Evolutionary conservation across 768 basidiomycete genomes (phyloP).

Genomic region (Hygrocybe coccinea): DNA sequence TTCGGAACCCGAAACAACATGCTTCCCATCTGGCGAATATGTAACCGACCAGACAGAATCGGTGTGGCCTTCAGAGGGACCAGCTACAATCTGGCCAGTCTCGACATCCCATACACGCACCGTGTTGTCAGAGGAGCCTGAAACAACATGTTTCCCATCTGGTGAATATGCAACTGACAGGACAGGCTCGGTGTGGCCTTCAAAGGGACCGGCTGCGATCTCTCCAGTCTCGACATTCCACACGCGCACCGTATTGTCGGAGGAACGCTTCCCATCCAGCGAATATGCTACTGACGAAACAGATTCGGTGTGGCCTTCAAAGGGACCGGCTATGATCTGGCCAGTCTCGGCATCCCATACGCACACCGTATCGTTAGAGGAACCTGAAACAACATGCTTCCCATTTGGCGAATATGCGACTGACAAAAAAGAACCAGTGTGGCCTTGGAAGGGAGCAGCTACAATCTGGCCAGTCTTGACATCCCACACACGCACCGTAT

Average conservation of each 20-base stretch:
- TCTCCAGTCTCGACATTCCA: no score
- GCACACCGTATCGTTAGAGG: not conserved
- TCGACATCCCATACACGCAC: conserved; percentile 6
- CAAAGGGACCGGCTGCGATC: no score
- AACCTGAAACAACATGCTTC: not conserved
- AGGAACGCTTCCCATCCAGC: not conserved
- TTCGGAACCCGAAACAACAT: conserved; percentile 9
- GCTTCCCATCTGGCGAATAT: not conserved
- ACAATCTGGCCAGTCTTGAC: not conserved
- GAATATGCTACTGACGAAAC: not conserved
- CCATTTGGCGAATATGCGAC: not conserved
- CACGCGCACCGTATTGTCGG: no score
- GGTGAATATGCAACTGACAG: not conserved
- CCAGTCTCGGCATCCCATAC: not conserved
- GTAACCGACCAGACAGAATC: not conserved
- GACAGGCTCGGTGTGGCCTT: not conserved
- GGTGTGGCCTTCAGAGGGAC: conserved; percentile 8
- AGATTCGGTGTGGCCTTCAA: not conserved
- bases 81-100: conserved; percentile 4
- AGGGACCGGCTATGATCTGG: not conserved
- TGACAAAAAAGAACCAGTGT: not conserved
- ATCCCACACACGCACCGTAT: conserved; percentile 38
- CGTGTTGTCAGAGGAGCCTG: conserved; percentile 1
- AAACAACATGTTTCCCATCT: not conserved
- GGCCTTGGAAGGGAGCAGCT: not conserved